Percentiles rank a stretch among this genome's conserved stretches.
Evolutionary conservation across 2,329 filamentous ascomycete genomes (phyloP).

Genomic region (Aspergillus texensis): DNA sequence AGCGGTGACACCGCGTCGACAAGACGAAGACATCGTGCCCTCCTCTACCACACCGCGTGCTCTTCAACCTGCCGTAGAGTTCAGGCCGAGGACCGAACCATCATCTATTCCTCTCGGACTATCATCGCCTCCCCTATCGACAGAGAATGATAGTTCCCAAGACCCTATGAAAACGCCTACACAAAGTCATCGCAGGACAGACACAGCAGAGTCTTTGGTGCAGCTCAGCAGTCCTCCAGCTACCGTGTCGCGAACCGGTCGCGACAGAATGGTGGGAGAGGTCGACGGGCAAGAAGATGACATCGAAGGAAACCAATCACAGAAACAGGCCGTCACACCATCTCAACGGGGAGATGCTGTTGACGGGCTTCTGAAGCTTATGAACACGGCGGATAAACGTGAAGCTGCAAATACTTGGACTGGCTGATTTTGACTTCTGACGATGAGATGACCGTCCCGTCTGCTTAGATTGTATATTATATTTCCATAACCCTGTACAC

Average conservation of each 20-base stretch:
- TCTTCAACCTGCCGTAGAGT: constrained; percentile 22
- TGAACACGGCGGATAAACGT: constrained; percentile 37
- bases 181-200: constrained; percentile 15
- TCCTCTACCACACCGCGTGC: constrained; percentile 4
- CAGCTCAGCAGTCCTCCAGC: constrained; percentile 40
- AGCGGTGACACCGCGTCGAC: background rate
- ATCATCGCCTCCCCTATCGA: constrained; percentile 23
- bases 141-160: constrained; percentile 12
- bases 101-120: constrained; percentile 12
- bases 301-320: background rate
- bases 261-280: constrained; percentile 15
- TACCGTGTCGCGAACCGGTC: constrained; percentile 24
- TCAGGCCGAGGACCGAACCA: constrained; percentile 13
- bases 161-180: constrained; percentile 26
- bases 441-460: background rate
- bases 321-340: constrained; percentile 21
- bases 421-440: constrained; percentile 16
- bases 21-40: background rate
- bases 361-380: constrained; percentile 43
- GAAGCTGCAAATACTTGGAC: constrained; percentile 28
- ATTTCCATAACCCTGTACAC: background rate
- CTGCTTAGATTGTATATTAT: background rate
- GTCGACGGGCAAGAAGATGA: background rate
- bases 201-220: constrained; percentile 31
- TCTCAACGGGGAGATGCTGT: constrained; percentile 41